These are phyloP conservation scores for Ligustrum vulgare DNA, from an alignment of 257 asterid species.

Conservation along the genomic window DNA sequence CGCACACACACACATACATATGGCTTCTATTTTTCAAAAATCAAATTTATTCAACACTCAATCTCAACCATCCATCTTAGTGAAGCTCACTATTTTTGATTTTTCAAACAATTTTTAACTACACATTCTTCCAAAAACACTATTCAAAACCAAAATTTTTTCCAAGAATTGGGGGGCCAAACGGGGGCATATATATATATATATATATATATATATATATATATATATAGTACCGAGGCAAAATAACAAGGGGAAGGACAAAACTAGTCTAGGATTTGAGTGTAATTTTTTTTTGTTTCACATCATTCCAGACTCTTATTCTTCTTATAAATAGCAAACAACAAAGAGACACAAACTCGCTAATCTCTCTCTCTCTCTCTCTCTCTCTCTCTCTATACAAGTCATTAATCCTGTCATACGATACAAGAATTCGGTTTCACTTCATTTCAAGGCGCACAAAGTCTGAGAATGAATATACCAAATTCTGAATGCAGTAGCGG, in stretches of 20 bases:
- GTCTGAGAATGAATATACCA: slow-evolving; percentile 52
- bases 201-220: too few relatives aligned
- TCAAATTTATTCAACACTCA: too few relatives aligned
- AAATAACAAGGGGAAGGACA: slow-evolving; percentile 59
- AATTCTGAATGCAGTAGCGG: slow-evolving; percentile 77
- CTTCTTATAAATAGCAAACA: slow-evolving; percentile 41
- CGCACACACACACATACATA: too few relatives aligned
- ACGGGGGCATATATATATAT: too few relatives aligned
- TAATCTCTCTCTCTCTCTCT: background rate
- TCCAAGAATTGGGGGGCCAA: too few relatives aligned
- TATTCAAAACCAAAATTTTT: too few relatives aligned
- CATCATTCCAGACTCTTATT: slow-evolving; percentile 18
- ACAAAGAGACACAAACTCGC: slow-evolving; percentile 15
- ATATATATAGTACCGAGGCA: slow-evolving; percentile 30
- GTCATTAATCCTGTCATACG: background rate
- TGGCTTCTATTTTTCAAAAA: too few relatives aligned
- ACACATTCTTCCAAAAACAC: too few relatives aligned
- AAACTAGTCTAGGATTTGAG: slow-evolving; percentile 60
- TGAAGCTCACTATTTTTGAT: too few relatives aligned
- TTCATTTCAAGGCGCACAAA: background rate
- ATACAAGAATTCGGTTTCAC: background rate
- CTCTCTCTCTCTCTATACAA: background rate
- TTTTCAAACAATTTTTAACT: too few relatives aligned
- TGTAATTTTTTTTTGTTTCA: slow-evolving; percentile 46
- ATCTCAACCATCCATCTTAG: too few relatives aligned